Evolutionary conservation across 75 land plant species (phyloP), one percentile per base, ranked within the genome.

Genomic region (Larix kaempferi): DNA sequence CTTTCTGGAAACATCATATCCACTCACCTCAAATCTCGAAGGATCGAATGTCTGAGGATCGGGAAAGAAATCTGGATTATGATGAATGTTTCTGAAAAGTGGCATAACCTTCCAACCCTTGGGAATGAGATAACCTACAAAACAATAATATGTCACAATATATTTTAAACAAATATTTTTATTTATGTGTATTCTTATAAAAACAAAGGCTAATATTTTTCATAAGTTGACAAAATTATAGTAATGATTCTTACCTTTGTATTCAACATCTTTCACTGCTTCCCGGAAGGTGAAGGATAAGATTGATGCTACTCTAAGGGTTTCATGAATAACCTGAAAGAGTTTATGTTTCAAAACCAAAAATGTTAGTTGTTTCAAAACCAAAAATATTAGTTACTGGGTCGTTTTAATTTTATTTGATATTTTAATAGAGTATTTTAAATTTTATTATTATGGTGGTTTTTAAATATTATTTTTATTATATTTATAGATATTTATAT

Each of bases 81-180:
- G 98, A 71, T 95, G 98, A 60, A 93, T 91, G 80, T 83, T 93
- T 77, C 93, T 82, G 80, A 93, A 94, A 35, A 95, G 71, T 35
- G 96, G 97, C 96, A 95, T 59, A 61, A 91, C 96, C 67, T 91
- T 93, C 98, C 98, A 95, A 0, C 98, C 98, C 78, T 95, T 93
- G 16, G 98, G 98, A 73, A 95, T 95, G 11, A 95, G 66, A 78
- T 86, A 95, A 1, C 95, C 98, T 95, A 69, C n/a, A 59, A 10
- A 10, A 49, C 54, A 49, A 49, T 49, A 49, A 49, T 2, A 49
- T 8, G 11, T 29, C n/a, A n/a, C n/a, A n/a, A n/a, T n/a, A n/a
- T n/a, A n/a, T n/a, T n/a, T n/a, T n/a, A n/a, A n/a, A n/a, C n/a
- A n/a, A n/a, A n/a, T n/a, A n/a, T n/a, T n/a, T n/a, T n/a, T 29